Percentiles rank a stretch among this genome's conserved stretches.
Evolutionary conservation across 257 asterid species (phyloP).

Genomic region (Cynanchum wilfordii): DNA sequence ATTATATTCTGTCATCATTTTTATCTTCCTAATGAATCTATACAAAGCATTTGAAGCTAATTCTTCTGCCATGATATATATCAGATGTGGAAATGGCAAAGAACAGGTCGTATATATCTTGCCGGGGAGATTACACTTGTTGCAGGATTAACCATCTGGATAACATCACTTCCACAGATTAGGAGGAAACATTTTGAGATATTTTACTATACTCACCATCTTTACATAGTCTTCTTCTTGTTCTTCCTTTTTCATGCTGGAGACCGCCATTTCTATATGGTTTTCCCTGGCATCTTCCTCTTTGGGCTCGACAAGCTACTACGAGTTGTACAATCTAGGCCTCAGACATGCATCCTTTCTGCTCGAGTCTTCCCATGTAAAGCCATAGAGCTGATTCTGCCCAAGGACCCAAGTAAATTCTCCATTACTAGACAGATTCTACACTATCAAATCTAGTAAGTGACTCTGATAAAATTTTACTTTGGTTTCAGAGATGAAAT

Average conservation of each 20-base stretch:
- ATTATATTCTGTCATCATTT: not conserved
- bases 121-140: constrained; percentile 73
- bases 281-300: constrained; percentile 69
- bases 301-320: constrained; percentile 63
- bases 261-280: constrained; percentile 83
- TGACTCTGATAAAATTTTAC: not conserved
- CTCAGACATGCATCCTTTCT: constrained; percentile 55
- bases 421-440: not conserved
- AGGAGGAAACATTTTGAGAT: constrained; percentile 59
- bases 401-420: constrained; percentile 68
- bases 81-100: constrained; percentile 95
- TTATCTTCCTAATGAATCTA: not conserved
- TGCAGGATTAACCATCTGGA: constrained; percentile 49
- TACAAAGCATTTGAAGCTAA: not conserved
- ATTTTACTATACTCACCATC: constrained; percentile 76
- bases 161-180: constrained; percentile 73
- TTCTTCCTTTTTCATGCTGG: constrained; percentile 81
- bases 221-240: constrained; percentile 52
- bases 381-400: constrained; percentile 63
- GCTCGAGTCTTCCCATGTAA: constrained; percentile 71
- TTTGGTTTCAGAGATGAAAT: constrained; percentile 48
- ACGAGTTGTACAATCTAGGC: constrained; percentile 63
- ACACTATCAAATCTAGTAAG: not conserved
- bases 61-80: constrained; percentile 7
- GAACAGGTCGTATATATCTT: constrained; percentile 64